phyloP scores from a whole-genome alignment of 2,329 filamentous ascomycete genomes.

The Cladosporium phlei region DNA sequence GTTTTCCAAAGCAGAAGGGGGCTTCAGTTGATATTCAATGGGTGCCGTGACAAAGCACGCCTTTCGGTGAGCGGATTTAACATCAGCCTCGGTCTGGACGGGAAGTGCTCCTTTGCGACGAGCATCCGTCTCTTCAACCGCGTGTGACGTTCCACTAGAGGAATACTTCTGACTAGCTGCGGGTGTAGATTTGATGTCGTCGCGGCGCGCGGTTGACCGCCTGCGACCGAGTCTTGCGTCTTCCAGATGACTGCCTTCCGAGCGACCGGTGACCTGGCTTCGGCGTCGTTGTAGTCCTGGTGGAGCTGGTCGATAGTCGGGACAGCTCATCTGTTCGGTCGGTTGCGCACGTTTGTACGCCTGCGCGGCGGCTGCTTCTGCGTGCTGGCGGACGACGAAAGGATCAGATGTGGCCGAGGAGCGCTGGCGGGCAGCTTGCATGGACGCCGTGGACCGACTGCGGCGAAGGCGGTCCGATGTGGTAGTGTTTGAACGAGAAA shows the following conservation, averaged over 20 bases:
- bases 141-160: neutral
- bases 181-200: slow-evolving; percentile 14
- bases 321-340: slow-evolving; percentile 27
- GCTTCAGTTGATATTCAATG: slow-evolving; percentile 9
- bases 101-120: neutral
- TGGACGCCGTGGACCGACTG: slow-evolving; percentile 31
- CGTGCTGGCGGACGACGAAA: slow-evolving; percentile 54
- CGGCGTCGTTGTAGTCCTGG: slow-evolving; percentile 17
- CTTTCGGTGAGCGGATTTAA: slow-evolving; percentile 12
- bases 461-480: slow-evolving; percentile 29
- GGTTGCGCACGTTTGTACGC: slow-evolving; percentile 55
- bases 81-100: neutral
- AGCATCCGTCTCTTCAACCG: neutral
- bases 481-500: slow-evolving; percentile 31
- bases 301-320: slow-evolving; percentile 7
- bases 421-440: slow-evolving; percentile 35
- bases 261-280: slow-evolving; percentile 24
- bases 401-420: slow-evolving; percentile 22
- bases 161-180: slow-evolving; percentile 4
- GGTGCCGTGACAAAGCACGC: slow-evolving; percentile 21
- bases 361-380: slow-evolving; percentile 57
- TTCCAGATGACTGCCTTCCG: slow-evolving; percentile 33
- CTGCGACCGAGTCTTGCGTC: slow-evolving; percentile 24
- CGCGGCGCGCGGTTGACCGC: slow-evolving; percentile 15
- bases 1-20: slow-evolving; percentile 15